Evolutionary conservation across 176 grass and related monocot genomes (phyloP).

Genomic region (Hordeum vulgare): DNA sequence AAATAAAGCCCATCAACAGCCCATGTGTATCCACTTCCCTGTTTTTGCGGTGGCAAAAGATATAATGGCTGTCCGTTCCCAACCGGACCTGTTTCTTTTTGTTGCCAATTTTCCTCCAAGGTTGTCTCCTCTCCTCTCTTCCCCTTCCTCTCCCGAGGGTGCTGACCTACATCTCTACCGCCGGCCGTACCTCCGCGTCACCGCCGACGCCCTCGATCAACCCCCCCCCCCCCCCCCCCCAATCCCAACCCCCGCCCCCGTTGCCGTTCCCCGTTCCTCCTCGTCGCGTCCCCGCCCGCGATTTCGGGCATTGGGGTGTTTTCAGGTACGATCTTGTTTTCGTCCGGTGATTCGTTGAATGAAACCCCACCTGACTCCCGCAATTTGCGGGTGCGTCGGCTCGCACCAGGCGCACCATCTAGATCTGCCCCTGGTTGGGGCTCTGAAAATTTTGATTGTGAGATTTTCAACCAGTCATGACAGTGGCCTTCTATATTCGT

Average conservation of each 20-base stretch:
- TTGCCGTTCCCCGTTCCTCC: background rate
- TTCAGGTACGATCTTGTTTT: background rate
- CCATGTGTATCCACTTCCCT: background rate
- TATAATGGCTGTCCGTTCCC: background rate
- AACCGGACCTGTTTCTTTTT: background rate
- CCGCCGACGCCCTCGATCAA: background rate
- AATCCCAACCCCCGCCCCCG: background rate
- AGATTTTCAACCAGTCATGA: background rate
- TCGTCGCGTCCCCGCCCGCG: background rate
- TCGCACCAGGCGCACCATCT: background rate
- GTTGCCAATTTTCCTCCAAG: background rate
- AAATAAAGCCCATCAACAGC: background rate
- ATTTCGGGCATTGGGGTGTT: background rate
- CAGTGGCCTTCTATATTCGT: background rate
- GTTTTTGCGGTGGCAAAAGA: background rate
- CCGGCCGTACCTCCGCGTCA: background rate
- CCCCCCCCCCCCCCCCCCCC: background rate
- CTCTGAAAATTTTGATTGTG: background rate
- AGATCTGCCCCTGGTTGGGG: background rate
- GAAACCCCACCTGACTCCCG: no score
- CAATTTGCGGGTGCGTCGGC: background rate
- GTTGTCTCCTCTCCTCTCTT: background rate
- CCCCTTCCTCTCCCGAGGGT: background rate
- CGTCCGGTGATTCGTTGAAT: background rate
- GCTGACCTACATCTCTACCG: background rate